Evolutionary conservation across 768 basidiomycete genomes (phyloP), one percentile per base, ranked within the genome.

Genomic region (Amanita fuliginea): DNA sequence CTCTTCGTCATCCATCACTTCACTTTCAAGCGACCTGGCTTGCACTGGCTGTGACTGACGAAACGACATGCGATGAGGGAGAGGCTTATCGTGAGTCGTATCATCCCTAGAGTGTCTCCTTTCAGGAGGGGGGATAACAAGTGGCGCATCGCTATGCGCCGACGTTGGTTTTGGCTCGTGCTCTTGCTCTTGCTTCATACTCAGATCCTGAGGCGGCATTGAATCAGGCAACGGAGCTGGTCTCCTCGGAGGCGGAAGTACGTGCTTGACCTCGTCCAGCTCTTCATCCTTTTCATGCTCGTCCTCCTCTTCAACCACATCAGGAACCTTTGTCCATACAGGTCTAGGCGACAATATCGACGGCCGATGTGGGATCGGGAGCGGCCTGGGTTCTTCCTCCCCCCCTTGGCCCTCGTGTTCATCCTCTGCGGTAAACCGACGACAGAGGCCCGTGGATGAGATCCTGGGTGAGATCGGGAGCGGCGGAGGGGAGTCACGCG

Each of bases 1-100:
- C 61, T 83, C 79, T 21, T 76, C 74, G 28, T 83, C 81, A 59
- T 79, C 74, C 45, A 82, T 60, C 18, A 82, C 57, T 55, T 79
- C 77, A 16, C 63, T 57, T 1, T 62, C 55, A 7, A 64, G 56
- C 33, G 59, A 49, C 8, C 60, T 60, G 32, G 10, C 64, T 55
- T 19, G 62, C 54, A 8, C 62, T 60, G 32, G 32, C 11, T 18
- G 62, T 34, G 28, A 59, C 51, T 40, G 59, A 51, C n/a, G 61
- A 56, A 18, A 54, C 55, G 22, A 24, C 18, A 42, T 60, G 52
- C 42, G 43, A 28, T 53, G 57, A 10, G 54, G 33, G 13, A 50
- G 47, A 9, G 58, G 53, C 5, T 57, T 46, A 26, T 40, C 55
- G 7, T 43, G 42, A n/a, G 18, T 30, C 28, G 18, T 11, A 21